A percentile compares a stretch with the other conserved stretches of the same genome.
phyloP scores from a whole-genome alignment of 306 rosid species.

The Ormosia emarginata region DNA sequence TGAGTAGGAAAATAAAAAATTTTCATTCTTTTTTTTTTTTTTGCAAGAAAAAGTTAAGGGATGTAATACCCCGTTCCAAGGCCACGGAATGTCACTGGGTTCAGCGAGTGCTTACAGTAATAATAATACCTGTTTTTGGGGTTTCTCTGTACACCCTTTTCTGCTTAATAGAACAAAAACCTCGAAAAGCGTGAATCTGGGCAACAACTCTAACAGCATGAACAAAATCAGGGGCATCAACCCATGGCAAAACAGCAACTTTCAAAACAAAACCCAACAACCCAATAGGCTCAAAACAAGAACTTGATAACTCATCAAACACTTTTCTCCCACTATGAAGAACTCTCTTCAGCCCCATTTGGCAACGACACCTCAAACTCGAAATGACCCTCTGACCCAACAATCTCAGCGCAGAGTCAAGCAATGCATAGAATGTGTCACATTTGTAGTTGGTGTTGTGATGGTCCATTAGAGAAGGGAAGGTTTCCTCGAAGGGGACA shows the following conservation, averaged over 20 bases:
- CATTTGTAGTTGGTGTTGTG: not conserved
- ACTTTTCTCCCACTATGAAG: no score
- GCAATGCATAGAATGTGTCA: not conserved
- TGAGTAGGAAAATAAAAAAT: no score
- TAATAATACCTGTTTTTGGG: not conserved
- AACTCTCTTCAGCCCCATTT: not conserved
- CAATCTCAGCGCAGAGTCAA: conserved; percentile 28
- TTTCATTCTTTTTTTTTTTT: no score
- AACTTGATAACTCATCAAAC: no score
- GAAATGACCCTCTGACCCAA: conserved; percentile 19
- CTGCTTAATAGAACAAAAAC: conserved; percentile 2
- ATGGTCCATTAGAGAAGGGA: not conserved
- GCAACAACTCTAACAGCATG: conserved; percentile 27
- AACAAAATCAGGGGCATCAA: conserved; percentile 16
- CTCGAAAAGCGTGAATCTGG: conserved; percentile 36
- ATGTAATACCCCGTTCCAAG: no score
- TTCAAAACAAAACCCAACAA: conserved; percentile 30
- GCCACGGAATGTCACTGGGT: not conserved
- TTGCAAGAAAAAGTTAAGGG: no score
- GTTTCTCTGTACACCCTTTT: conserved; percentile 9
- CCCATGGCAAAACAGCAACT: conserved; percentile 34
- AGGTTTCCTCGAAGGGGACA: conserved; percentile 21
- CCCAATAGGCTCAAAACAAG: not conserved
- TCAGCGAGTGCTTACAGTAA: no score
- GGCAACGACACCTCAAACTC: conserved; percentile 23